These are phyloP conservation scores for Passiflora organensis DNA, from an alignment of 345 rosid genomes.

Conservation along the genomic window DNA sequence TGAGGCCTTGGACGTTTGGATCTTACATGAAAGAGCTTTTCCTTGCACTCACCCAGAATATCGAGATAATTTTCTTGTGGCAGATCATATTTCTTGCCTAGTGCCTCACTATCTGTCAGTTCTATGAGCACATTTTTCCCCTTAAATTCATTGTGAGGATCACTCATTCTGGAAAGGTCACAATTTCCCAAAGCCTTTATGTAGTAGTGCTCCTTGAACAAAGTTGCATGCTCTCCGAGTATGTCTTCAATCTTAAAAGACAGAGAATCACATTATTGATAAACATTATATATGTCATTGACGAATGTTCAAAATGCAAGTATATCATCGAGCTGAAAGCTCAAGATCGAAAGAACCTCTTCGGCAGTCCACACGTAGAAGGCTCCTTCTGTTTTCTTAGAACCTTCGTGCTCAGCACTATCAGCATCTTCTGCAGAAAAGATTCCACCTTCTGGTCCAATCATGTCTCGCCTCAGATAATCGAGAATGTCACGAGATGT, in stretches of 20 bases:
- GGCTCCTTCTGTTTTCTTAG: constrained; percentile 83
- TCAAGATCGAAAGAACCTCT: constrained; percentile 44
- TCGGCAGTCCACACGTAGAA: constrained; percentile 73
- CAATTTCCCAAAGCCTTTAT: constrained; percentile 78
- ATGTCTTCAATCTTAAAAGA: constrained; percentile 58
- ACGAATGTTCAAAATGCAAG: too few species aligned
- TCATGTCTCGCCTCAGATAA: constrained; percentile 90
- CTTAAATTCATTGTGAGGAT: constrained; percentile 76
- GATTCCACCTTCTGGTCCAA: constrained; percentile 71
- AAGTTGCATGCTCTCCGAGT: constrained; percentile 63
- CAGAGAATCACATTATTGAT: constrained; percentile 7
- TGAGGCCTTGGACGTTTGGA: constrained; percentile 74
- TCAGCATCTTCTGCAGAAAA: constrained; percentile 96
- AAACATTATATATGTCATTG: constrained; percentile 4
- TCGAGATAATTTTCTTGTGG: constrained; percentile 57
- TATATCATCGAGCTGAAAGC: too few species aligned
- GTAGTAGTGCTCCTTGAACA: constrained; percentile 77
- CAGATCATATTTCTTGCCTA: constrained; percentile 57
- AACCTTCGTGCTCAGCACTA: constrained; percentile 61
- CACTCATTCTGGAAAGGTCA: constrained; percentile 82
- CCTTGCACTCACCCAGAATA: constrained; percentile 66
- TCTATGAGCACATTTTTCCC: constrained; percentile 82
- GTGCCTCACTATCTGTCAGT: constrained; percentile 50
- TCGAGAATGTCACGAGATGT: constrained; percentile 71
- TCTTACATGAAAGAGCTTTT: constrained; percentile 70